These are phyloP conservation scores for Rhizophora apiculata DNA, from an alignment of 345 rosid species.

Conservation along the genomic window DNA sequence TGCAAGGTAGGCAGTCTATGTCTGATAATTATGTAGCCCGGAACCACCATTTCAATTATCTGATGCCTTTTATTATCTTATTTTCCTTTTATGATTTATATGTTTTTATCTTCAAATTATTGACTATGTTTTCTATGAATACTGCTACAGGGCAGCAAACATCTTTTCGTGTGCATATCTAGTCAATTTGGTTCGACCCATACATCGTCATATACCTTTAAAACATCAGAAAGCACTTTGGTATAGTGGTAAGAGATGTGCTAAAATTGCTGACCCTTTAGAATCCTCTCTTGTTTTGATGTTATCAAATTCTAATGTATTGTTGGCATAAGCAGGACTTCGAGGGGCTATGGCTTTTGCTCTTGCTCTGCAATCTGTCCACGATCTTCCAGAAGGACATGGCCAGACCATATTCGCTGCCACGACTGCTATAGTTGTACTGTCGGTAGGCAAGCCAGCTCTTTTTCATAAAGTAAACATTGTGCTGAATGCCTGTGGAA, in stretches of 20 bases:
- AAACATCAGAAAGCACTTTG: constrained; percentile 98
- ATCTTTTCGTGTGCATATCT: constrained; percentile 93
- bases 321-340: constrained; percentile 56
- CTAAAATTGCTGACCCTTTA: neutral
- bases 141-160: constrained; percentile 72
- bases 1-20: constrained; percentile 62
- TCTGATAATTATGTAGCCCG: constrained; percentile 7
- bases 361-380: constrained; percentile 95
- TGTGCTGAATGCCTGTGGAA: neutral
- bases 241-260: constrained; percentile 88
- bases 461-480: constrained; percentile 5
- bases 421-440: constrained; percentile 92
- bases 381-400: constrained; percentile 97
- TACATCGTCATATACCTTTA: constrained; percentile 69
- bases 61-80: neutral
- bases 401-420: constrained; percentile 98
- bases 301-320: constrained; percentile 15
- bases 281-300: neutral
- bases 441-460: constrained; percentile 57
- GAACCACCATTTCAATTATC: neutral
- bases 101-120: constrained; percentile 19
- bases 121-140: constrained; percentile 23
- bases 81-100: neutral
- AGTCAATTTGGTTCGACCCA: constrained; percentile 82
- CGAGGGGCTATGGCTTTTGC: constrained; percentile 99